Percentiles rank a stretch among this genome's conserved stretches.
Conservation (phyloP, 192 early-diverging fungal species). For the Coemansia sp. region DNA sequence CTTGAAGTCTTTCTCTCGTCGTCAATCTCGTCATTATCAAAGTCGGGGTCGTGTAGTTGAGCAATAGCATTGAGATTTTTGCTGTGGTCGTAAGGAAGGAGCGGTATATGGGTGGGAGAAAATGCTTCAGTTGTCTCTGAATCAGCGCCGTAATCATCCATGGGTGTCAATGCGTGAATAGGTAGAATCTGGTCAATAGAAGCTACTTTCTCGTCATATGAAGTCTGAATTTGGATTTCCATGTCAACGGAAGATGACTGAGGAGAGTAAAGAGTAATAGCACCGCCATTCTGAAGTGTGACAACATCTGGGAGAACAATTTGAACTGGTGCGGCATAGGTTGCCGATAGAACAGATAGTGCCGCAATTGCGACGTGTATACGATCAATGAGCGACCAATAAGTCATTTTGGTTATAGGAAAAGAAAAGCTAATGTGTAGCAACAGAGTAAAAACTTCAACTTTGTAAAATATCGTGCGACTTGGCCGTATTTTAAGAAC, state of each 20-base stretch:
- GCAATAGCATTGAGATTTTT: slow-evolving; percentile 10
- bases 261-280: slow-evolving; percentile 26
- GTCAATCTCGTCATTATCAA: slow-evolving; percentile 3
- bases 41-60: slow-evolving; percentile 5
- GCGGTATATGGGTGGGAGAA: background rate
- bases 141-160: background rate
- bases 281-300: slow-evolving; percentile 17
- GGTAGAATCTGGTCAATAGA: slow-evolving; percentile 36
- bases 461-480: no score
- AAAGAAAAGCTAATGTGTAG: background rate
- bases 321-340: slow-evolving; percentile 13
- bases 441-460: no score
- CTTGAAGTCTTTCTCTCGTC: slow-evolving; percentile 4
- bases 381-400: background rate
- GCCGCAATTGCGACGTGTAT: background rate
- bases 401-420: background rate
- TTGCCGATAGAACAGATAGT: background rate
- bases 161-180: slow-evolving; percentile 11
- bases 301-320: slow-evolving; percentile 35
- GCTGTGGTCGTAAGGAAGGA: slow-evolving; percentile 10
- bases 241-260: background rate
- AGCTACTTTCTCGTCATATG: slow-evolving; percentile 10
- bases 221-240: background rate
- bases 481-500: no score
- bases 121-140: background rate